Evolutionary conservation across 352 stramenopile genomes (phyloP).

Genomic region (Pythium brassicae): DNA sequence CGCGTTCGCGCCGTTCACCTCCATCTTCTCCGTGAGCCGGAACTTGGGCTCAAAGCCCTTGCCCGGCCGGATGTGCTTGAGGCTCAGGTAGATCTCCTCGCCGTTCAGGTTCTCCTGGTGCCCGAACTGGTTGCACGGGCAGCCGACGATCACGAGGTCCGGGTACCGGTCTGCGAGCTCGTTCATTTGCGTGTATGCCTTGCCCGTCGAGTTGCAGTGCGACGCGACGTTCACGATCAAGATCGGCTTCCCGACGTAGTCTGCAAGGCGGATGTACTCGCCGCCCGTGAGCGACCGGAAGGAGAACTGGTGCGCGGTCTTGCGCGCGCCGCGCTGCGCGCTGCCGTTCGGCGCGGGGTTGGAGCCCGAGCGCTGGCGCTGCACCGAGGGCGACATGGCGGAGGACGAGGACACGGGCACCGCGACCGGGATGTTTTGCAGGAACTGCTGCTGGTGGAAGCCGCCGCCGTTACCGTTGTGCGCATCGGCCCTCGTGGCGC

Average conservation of each 20-base stretch:
- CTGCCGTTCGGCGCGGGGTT: slow-evolving; percentile 5
- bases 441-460: slow-evolving; percentile 30
- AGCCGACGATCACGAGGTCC: slow-evolving; percentile 67
- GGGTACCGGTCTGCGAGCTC: slow-evolving; percentile 57
- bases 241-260: slow-evolving; percentile 59
- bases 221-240: slow-evolving; percentile 79
- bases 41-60: slow-evolving; percentile 71
- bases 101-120: slow-evolving; percentile 81
- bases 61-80: slow-evolving; percentile 69
- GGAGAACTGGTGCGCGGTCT: slow-evolving; percentile 72
- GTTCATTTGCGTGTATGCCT: slow-evolving; percentile 70
- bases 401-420: slow-evolving; percentile 34
- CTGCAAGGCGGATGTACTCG: slow-evolving; percentile 58
- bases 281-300: slow-evolving; percentile 62
- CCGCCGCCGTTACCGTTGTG: slow-evolving; percentile 1
- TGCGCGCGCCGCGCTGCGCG: slow-evolving; percentile 26
- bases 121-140: slow-evolving; percentile 78
- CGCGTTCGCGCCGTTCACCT: slow-evolving; percentile 76
- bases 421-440: slow-evolving; percentile 50
- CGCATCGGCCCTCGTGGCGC: not conserved
- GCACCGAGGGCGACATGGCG: slow-evolving; percentile 21
- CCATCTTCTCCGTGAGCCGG: slow-evolving; percentile 70
- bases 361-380: slow-evolving; percentile 20
- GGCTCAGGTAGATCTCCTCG: slow-evolving; percentile 72
- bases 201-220: slow-evolving; percentile 77